These are phyloP conservation scores for Sordaria brevicollis DNA, from an alignment of 495 filamentous ascomycete genomes.

Conservation along the genomic window DNA sequence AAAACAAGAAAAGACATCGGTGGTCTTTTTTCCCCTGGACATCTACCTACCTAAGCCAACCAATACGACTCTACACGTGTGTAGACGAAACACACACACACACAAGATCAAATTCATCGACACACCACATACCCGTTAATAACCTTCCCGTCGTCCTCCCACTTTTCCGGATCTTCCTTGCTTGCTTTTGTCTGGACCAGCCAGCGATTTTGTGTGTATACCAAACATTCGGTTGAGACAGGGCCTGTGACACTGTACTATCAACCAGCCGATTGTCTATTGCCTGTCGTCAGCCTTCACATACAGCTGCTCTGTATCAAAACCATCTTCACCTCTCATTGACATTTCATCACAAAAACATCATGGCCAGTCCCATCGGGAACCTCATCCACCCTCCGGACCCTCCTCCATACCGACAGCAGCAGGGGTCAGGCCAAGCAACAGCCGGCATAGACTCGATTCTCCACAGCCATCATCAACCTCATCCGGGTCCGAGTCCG, in stretches of 20 bases:
- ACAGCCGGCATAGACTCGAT: not conserved
- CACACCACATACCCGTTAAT: not conserved
- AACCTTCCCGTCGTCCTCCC: not conserved
- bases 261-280: not conserved
- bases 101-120: not conserved
- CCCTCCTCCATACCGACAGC: not conserved
- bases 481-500: conserved; percentile 2
- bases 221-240: not conserved
- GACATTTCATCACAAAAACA: not conserved
- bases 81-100: not conserved
- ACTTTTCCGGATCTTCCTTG: not conserved
- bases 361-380: conserved; percentile 20
- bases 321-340: not conserved
- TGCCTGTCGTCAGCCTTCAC: not conserved
- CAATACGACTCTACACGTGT: not conserved
- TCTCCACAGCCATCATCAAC: conserved; percentile 1
- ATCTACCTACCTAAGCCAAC: not conserved
- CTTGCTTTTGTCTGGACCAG: not conserved
- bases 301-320: not conserved
- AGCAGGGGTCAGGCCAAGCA: not conserved
- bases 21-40: not conserved
- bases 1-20: not conserved
- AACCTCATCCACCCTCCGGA: conserved; percentile 15
- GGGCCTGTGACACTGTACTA: not conserved
- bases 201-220: not conserved